Percentiles rank a stretch among this genome's conserved stretches.
Conservation (phyloP, 306 rosid species). For the Acacia melanoxylon region DNA sequence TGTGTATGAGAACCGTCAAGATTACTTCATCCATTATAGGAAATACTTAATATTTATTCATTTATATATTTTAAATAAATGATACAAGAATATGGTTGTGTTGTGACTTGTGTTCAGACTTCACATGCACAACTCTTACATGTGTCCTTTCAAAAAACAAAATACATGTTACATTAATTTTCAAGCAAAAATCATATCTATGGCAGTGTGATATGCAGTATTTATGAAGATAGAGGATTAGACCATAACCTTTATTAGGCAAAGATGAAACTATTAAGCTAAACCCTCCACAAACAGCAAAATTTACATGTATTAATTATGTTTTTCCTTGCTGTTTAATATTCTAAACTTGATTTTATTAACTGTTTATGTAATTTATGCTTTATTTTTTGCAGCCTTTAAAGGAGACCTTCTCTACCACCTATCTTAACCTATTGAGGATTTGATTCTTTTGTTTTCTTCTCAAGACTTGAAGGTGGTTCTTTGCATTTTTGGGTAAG, state of each 20-base stretch:
- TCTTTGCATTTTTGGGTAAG: slow-evolving; percentile 4
- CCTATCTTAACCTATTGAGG: background rate
- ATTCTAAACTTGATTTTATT: background rate
- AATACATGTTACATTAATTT: background rate
- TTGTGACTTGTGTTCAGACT: background rate
- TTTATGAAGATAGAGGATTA: background rate
- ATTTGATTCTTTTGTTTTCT: slow-evolving; percentile 6
- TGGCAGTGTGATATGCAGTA: background rate
- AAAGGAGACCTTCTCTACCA: background rate
- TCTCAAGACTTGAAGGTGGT: background rate
- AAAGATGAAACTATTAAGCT: background rate
- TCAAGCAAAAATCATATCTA: no score
- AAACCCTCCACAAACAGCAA: background rate
- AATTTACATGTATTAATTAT: background rate
- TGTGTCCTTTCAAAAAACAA: background rate
- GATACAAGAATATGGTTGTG: background rate
- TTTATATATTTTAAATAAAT: background rate
- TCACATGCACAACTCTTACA: background rate
- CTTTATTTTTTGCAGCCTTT: background rate
- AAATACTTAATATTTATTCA: background rate
- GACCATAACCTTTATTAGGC: background rate
- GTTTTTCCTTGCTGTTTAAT: no score
- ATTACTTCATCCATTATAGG: background rate
- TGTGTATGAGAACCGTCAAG: background rate
- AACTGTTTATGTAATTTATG: background rate